These are phyloP conservation scores for Boletus rubroflammeus DNA, from an alignment of 768 basidiomycete genomes.

Conservation along the genomic window DNA sequence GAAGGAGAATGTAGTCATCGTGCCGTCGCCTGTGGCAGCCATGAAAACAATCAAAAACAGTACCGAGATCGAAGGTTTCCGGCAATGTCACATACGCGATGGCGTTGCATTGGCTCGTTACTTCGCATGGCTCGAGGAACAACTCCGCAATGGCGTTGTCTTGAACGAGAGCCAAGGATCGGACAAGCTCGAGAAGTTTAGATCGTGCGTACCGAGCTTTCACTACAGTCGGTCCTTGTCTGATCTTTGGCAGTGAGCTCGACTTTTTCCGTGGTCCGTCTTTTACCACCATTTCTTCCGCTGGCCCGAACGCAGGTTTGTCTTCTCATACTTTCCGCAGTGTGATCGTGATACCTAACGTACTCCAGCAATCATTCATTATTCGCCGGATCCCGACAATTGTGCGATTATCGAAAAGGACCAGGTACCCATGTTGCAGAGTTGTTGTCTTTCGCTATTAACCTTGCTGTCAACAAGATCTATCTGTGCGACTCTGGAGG, in stretches of 20 bases:
- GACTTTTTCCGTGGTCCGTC: conserved; percentile 82
- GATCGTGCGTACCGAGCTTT: conserved; percentile 56
- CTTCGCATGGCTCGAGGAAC: conserved; percentile 93
- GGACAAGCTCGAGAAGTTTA: conserved; percentile 69
- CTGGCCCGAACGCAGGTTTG: conserved; percentile 88
- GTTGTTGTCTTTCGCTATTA: conserved; percentile 18
- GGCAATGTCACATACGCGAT: conserved; percentile 84
- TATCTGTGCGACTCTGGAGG: conserved; percentile 89
- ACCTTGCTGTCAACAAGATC: conserved; percentile 45
- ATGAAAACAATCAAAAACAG: conserved; percentile 79
- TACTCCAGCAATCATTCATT: conserved; percentile 83
- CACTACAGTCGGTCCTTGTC: background rate
- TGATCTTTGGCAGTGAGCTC: conserved; percentile 51
- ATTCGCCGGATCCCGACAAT: conserved; percentile 70
- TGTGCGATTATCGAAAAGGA: conserved; percentile 75
- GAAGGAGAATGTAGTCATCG: conserved; percentile 56
- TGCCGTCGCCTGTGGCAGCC: conserved; percentile 72
- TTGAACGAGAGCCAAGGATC: conserved; percentile 81
- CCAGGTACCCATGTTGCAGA: conserved; percentile 41
- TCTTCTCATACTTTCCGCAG: background rate
- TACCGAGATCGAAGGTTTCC: conserved; percentile 85
- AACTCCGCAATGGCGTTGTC: conserved; percentile 55
- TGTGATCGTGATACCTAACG: background rate
- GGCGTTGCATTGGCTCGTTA: conserved; percentile 85
- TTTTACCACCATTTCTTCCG: conserved; percentile 89